Evolutionary conservation across 2,329 filamentous ascomycete genomes (phyloP).

Genomic region (Xylaria sp.): DNA sequence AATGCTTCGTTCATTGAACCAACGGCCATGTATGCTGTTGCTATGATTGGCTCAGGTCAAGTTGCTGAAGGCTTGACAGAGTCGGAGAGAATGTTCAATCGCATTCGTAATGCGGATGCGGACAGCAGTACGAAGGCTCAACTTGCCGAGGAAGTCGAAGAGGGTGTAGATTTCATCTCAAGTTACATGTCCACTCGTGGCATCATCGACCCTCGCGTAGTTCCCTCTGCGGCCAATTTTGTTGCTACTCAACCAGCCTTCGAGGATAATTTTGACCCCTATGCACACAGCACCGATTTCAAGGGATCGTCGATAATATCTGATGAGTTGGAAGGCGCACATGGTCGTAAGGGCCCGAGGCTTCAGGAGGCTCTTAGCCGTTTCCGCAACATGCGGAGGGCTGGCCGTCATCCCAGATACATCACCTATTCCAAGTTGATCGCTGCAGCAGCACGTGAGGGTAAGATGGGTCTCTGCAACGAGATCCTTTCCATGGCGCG

Average conservation of each 20-base stretch:
- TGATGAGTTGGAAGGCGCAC: slow-evolving; percentile 84
- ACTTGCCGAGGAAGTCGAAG: slow-evolving; percentile 82
- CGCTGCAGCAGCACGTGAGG: slow-evolving; percentile 84
- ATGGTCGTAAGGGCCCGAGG: slow-evolving; percentile 76
- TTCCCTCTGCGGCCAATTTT: slow-evolving; percentile 58
- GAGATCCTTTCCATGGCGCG: slow-evolving; percentile 92
- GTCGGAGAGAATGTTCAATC: slow-evolving; percentile 86
- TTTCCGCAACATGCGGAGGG: slow-evolving; percentile 92
- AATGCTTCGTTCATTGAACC: slow-evolving; percentile 81
- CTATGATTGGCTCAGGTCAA: slow-evolving; percentile 85
- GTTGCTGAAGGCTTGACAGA: slow-evolving; percentile 82
- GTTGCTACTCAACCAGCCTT: slow-evolving; percentile 59
- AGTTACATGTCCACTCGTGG: slow-evolving; percentile 67
- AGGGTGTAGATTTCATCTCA: slow-evolving; percentile 77
- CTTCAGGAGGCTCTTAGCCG: slow-evolving; percentile 83
- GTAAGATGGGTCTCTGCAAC: slow-evolving; percentile 82
- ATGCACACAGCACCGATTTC: slow-evolving; percentile 89
- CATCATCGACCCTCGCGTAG: slow-evolving; percentile 65
- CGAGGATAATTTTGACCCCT: slow-evolving; percentile 90
- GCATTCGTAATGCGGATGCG: slow-evolving; percentile 74
- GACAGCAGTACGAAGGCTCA: slow-evolving; percentile 63
- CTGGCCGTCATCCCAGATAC: slow-evolving; percentile 91
- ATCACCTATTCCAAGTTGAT: slow-evolving; percentile 98
- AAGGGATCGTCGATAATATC: slow-evolving; percentile 92
- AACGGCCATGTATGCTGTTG: slow-evolving; percentile 88